Base-by-base conservation (phyloP, 1,284 basidiomycete species). In the Pseudozyma flocculosa region DNA sequence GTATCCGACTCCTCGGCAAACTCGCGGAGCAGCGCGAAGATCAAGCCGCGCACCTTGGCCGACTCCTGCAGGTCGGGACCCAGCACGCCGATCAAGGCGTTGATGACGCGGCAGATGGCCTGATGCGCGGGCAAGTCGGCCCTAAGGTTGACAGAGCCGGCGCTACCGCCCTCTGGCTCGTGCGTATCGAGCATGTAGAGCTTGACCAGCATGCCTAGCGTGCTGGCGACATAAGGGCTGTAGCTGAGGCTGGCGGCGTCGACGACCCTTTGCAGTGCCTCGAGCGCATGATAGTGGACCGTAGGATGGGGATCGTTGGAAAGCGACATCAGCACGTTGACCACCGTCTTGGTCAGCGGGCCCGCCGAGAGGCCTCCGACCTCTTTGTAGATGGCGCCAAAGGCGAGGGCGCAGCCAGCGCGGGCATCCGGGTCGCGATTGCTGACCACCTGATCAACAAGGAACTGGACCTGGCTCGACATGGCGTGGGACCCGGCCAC, bases 1-100 rank as follows among this genome's bases (percentile, higher is more conserved):
- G 94, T 90, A 68, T 96, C 91, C 2, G 46, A 34, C 73, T 98
- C 93, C 37, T 84, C 80, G 3, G 87, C 86, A 70, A 97, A 90
- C 72, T 93, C 88, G 58, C 86, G 84, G 1, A 97, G 87, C 9
- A 98, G 84, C 67, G 90, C 86, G 48, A 94, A 84, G 18, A 96
- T 84, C 14, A 96, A 82, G 3, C 85, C 85, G 29, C 91, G 83
- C 0, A 91, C 88, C n/a, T 87, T 83, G 2, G 54, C 46, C 1
- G 89, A 88, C 61, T 96, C 94, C 72, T 92, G 89, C 48, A 99
- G 86, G 73, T 98, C 95, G 0, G 95, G 94, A 1, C 95, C 95
- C 40, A 97, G 84, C 3, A 97, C 89, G 24, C 89, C 92, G 59
- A 96, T 90, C 38, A 96, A 83, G 0, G 92, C 91, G 73, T 95